Evolutionary conservation across 805 yeast species (phyloP).

Genomic region (Barnettozyma sucrosica): DNA sequence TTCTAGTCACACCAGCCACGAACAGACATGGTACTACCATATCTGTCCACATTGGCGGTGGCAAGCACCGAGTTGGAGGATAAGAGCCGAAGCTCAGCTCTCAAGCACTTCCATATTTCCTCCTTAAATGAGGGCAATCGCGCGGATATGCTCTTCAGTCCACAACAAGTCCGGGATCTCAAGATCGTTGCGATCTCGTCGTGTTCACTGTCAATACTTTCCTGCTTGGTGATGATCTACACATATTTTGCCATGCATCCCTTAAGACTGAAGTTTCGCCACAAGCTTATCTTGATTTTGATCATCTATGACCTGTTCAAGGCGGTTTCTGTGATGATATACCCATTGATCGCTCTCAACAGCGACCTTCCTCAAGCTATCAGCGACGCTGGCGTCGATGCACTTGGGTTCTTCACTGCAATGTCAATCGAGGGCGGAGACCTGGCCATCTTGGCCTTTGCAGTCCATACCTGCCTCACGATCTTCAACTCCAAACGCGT

Average conservation of each 20-base stretch:
- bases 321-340: slow-evolving; percentile 60
- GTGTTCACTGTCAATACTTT: slow-evolving; percentile 41
- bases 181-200: slow-evolving; percentile 41
- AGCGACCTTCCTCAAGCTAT: slow-evolving; percentile 30
- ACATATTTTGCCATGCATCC: slow-evolving; percentile 59
- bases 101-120: background rate
- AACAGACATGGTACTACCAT: background rate
- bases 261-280: slow-evolving; percentile 56
- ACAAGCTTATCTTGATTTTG: slow-evolving; percentile 61
- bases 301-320: slow-evolving; percentile 72
- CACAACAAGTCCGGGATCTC: slow-evolving; percentile 1
- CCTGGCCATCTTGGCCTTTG: slow-evolving; percentile 73
- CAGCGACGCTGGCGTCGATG: slow-evolving; percentile 13
- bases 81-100: background rate
- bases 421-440: slow-evolving; percentile 82
- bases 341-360: slow-evolving; percentile 54
- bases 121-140: background rate
- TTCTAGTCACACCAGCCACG: too few species aligned
- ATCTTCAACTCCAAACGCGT: slow-evolving; percentile 59
- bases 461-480: slow-evolving; percentile 72
- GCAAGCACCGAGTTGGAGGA: background rate
- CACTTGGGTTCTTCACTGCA: slow-evolving; percentile 71
- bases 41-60: background rate
- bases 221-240: slow-evolving; percentile 59
- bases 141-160: background rate